Evolutionary conservation across 2,329 filamentous ascomycete species (phyloP).

Genomic region (Fusarium chlamydosporum): DNA sequence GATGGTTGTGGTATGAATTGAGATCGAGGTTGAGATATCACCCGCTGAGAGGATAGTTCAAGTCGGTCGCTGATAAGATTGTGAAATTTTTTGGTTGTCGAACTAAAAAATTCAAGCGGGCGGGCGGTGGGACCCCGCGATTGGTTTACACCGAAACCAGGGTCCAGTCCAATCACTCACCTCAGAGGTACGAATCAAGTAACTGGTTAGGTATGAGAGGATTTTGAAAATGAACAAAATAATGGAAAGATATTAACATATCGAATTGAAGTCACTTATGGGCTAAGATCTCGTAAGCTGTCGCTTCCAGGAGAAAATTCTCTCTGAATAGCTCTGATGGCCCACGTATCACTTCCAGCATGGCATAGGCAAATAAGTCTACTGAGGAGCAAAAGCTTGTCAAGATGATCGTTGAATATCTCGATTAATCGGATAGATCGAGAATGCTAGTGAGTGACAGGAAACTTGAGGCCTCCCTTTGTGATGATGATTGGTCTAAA

Average conservation of each 20-base stretch:
- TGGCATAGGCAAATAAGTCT: neutral
- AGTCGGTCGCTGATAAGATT: constrained; percentile 52
- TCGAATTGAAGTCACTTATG: neutral
- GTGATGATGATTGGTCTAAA: neutral
- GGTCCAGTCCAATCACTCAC: constrained; percentile 33
- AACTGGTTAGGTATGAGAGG: constrained; percentile 4
- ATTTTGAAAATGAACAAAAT: neutral
- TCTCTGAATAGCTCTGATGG: neutral
- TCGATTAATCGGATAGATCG: neutral
- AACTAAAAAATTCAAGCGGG: constrained; percentile 48
- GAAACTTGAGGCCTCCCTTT: neutral
- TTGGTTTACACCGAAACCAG: constrained; percentile 43
- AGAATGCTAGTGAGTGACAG: neutral
- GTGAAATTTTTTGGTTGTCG: constrained; percentile 52
- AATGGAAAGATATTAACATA: neutral
- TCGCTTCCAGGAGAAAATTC: too few relatives aligned
- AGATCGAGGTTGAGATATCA: constrained; percentile 24
- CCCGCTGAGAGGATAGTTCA: constrained; percentile 20
- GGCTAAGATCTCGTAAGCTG: too few relatives aligned
- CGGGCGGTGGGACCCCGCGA: constrained; percentile 51
- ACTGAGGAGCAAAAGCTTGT: neutral
- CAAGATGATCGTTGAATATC: neutral
- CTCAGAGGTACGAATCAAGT: constrained; percentile 27
- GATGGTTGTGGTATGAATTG: constrained; percentile 18
- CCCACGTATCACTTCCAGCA: neutral